Base-by-base conservation (phyloP, 345 rosid genomes). In the Nasturtium officinale region DNA sequence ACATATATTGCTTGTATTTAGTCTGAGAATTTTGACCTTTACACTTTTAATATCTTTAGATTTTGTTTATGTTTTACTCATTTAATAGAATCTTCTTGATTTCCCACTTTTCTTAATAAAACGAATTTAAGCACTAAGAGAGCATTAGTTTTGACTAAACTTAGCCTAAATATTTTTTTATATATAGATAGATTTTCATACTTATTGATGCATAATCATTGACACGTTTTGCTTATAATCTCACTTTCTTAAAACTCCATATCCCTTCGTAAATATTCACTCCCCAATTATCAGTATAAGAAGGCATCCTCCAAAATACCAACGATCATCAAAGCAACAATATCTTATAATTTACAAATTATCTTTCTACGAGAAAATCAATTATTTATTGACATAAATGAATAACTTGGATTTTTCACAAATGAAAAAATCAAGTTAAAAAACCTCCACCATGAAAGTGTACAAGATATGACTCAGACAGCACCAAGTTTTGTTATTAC, bases 131-230 rank as follows among this genome's bases (percentile, higher is more conserved):
- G 10, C 16, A 9, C 32, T 46, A 23, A 17, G 13, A 65, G 20
- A 46, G 10, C 8, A 47, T 35, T 37, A 37, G 13, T 56, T 65
- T 46, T 32, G 28, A 37, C 72, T 47, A 57, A 26, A 51, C 43
- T 50, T 67, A 74, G 28, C 53, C 25, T 3, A 48, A 23, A 48
- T 13, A 2, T 20, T 60, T 60, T 60, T 59, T 75, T 10, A 55
- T 59, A 56, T 42, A 37, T 21, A 37, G 13, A 61, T n/a, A 60
- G 6, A 67, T 32, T 6, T 75, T 61, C 30, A 75, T 42, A 74
- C 17, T 67, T 42, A 29, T 42, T 21, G 30, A 16, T 32, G 7
- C 17, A 75, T 6, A 75, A 42, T 25, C 20, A 42, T 23, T 67
- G 64, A 75, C 69, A 75, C 68, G 63, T 75, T 50, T 26, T 40